These are phyloP conservation scores for Sideroxylon spinosum DNA, from an alignment of 179 eudicot genomes.

Conservation along the genomic window DNA sequence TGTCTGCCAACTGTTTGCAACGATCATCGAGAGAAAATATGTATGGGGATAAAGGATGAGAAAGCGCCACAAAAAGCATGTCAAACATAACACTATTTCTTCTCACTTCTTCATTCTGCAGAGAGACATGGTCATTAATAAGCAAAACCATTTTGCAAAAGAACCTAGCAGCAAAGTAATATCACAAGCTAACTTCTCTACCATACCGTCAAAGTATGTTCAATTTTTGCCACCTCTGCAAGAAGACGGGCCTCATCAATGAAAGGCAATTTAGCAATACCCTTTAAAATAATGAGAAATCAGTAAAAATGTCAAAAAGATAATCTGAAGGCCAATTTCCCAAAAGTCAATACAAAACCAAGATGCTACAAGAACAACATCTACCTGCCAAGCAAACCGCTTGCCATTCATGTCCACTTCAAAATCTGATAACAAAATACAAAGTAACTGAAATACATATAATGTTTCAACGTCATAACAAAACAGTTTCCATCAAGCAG, in stretches of 20 bases:
- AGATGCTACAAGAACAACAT: slow-evolving; percentile 15
- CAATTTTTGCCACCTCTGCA: slow-evolving; percentile 74
- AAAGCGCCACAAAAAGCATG: slow-evolving; percentile 69
- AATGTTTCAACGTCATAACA: neutral
- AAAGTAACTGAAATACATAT: neutral
- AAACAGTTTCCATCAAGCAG: neutral
- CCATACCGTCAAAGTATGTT: slow-evolving; percentile 77
- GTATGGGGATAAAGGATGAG: slow-evolving; percentile 82
- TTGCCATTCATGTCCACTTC: slow-evolving; percentile 98
- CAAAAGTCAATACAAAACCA: neutral
- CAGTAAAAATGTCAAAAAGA: slow-evolving; percentile 16
- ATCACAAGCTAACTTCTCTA: neutral
- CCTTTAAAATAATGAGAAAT: slow-evolving; percentile 38
- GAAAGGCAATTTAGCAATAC: slow-evolving; percentile 86
- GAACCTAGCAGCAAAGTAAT: neutral
- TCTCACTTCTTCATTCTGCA: slow-evolving; percentile 76
- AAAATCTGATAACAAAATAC: slow-evolving; percentile 52
- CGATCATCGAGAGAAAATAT: slow-evolving; percentile 86
- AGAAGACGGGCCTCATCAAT: slow-evolving; percentile 91
- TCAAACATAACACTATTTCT: slow-evolving; percentile 78
- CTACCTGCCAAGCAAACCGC: slow-evolving; percentile 90
- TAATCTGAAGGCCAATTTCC: neutral
- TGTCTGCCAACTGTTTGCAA: slow-evolving; percentile 55
- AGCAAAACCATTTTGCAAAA: slow-evolving; percentile 11
- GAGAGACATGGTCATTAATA: neutral